Base-by-base conservation (phyloP, 176 grass and related monocot species). In the Cenchrus fungigraminus region DNA sequence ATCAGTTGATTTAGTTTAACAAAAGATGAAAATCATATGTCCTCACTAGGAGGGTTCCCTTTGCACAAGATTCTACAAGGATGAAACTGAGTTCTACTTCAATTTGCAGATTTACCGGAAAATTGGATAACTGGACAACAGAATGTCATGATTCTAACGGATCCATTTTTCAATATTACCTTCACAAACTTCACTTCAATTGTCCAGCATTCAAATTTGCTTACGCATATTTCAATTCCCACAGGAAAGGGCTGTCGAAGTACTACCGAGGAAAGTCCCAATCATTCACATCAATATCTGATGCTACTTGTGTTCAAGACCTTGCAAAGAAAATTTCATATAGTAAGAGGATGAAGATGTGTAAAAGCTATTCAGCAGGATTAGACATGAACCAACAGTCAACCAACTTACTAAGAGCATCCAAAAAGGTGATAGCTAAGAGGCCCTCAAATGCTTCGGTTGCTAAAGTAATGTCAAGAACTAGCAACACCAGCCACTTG, bases 241-340 rank as follows among this genome's bases (percentile, higher is more conserved):
- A 73, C 92, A 94, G 90, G 85, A 92, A 77, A 88, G 92, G 92
- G 9, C 65, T 94, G 11, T 94, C 90, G 50, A 90, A 57, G 46
- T 92, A 86, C 79, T 94, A 90, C 72, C 82, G 88, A 77, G 92
- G 92, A 6, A 92, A 94, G 86, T 90, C 90, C 8, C 90, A 90
- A 72, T 94, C 92, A 68, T 94, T 90, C 65, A 90, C 87, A 59
- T 90, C 83, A 8, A 74, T 94, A 62, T 83, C 85, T 15, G 74
- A 67, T 55, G 90, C 52, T 31, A 86, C 73, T 76, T 80, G 69
- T 73, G 55, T 86, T 71, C 82, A 94, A 71, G 85, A 94, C 50
- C 87, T 94, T 59, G 85, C 87, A 12, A 94, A 94, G 65, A 85
- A 90, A 80, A 66, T 8, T 65, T 78, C 92, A 11, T 94, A 73